Evolutionary conservation across 768 basidiomycete species (phyloP), one percentile per base, ranked within the genome.

Genomic region (Boletus pseudo-olivaceus): DNA sequence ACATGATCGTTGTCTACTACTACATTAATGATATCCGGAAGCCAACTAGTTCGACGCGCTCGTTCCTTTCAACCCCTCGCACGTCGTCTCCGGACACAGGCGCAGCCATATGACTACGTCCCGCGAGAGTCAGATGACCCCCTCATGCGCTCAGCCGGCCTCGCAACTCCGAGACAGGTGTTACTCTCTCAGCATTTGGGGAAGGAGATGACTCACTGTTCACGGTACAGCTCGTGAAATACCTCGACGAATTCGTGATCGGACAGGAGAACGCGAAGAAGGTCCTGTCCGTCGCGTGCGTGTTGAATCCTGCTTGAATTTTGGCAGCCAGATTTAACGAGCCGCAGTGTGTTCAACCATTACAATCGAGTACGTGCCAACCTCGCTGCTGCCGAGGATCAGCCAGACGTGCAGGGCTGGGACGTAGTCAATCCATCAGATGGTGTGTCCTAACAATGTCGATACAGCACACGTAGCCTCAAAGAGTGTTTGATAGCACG

Each of bases 181-280:
- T 41, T 57, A 50, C 26, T 15, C 38, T 29, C 30, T 34, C 27
- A n/a, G 14, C 35, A 48, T 49, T 37, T 38, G 9, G 17, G 8
- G 33, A 37, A n/a, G 27, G 39, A 32, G 19, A 12, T 32, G 11
- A 49, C 57, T 69, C 43, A 67, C 40, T 19, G 27, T 27, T 53
- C 32, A 20, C 5, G 44, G 23, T 38, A 47, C 29, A 95, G 91
- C 81, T 96, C 41, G 86, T 85, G 7, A 80, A 87, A 66, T 94
- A 92, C 69, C 80, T 97, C 37, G 86, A 92, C 61, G 85, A 92
- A 65, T 97, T 87, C 65, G 84, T 98, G 35, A 80, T 98, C 17
- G 95, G 95, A 1, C 95, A 98, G 68, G 88, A 91, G 60, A 81
- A 79, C 55, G 94, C 95, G 3, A 98, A 98, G 82, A 93, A 93